A percentile compares a stretch with the other conserved stretches of the same genome.
Conservation (phyloP, 2,329 filamentous ascomycete species). For the Alternaria ethzedia region DNA sequence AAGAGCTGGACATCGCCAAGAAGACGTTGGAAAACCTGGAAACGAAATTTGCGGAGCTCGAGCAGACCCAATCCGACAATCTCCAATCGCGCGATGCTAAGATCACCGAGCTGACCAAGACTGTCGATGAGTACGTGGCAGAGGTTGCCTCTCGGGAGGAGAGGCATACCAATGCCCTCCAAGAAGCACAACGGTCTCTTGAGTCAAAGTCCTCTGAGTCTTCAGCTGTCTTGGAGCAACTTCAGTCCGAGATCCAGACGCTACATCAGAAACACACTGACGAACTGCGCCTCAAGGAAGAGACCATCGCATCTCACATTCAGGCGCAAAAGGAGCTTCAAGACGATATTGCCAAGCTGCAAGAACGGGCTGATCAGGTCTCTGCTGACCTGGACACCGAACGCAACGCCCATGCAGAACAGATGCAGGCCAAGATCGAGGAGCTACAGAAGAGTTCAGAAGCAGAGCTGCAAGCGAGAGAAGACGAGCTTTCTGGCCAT, state of each 20-base stretch:
- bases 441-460: slow-evolving; percentile 37
- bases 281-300: slow-evolving; percentile 39
- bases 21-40: slow-evolving; percentile 36
- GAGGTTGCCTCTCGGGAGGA: slow-evolving; percentile 30
- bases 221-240: slow-evolving; percentile 38
- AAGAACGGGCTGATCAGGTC: slow-evolving; percentile 38
- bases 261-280: slow-evolving; percentile 43
- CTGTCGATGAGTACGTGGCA: slow-evolving; percentile 32
- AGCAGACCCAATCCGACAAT: slow-evolving; percentile 38
- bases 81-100: slow-evolving; percentile 36
- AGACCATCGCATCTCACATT: slow-evolving; percentile 34
- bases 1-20: slow-evolving; percentile 31
- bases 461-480: slow-evolving; percentile 31
- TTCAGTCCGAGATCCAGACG: slow-evolving; percentile 39
- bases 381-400: slow-evolving; percentile 38
- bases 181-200: slow-evolving; percentile 31
- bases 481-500: slow-evolving; percentile 38
- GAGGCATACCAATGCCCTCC: slow-evolving; percentile 30
- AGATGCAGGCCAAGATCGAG: slow-evolving; percentile 32
- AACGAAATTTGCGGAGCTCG: slow-evolving; percentile 31
- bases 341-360: slow-evolving; percentile 32
- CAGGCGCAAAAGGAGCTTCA: slow-evolving; percentile 34
- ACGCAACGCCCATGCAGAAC: slow-evolving; percentile 34
- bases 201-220: slow-evolving; percentile 40
- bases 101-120: slow-evolving; percentile 35